These are phyloP conservation scores for Lentinula detonsa DNA, from an alignment of 768 basidiomycete species.

Conservation along the genomic window DNA sequence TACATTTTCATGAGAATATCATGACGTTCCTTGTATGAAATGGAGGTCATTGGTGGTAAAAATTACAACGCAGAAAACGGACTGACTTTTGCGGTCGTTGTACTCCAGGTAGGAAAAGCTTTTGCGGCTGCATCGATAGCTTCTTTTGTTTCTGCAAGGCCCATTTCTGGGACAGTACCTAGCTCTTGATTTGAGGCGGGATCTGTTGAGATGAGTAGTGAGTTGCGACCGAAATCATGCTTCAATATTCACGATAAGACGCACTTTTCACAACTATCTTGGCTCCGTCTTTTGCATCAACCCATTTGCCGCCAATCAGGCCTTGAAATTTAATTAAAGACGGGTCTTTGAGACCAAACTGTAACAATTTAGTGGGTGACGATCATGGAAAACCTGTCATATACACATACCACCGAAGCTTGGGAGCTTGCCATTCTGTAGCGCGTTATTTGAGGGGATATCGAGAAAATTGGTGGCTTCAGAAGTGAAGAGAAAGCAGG, in stretches of 20 bases:
- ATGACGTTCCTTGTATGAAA: slow-evolving; percentile 56
- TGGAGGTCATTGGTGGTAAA: background rate
- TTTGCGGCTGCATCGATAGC: slow-evolving; percentile 79
- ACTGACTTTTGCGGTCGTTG: slow-evolving; percentile 78
- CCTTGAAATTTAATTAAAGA: slow-evolving; percentile 70
- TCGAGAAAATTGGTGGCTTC: background rate
- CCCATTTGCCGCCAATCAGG: slow-evolving; percentile 82
- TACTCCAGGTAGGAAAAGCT: slow-evolving; percentile 83
- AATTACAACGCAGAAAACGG: background rate
- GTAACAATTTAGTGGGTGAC: background rate
- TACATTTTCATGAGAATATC: slow-evolving; percentile 79
- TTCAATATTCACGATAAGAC: slow-evolving; percentile 18
- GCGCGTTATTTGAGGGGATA: background rate
- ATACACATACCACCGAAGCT: slow-evolving; percentile 17
- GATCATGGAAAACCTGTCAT: background rate
- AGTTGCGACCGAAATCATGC: background rate
- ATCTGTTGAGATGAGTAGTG: slow-evolving; percentile 39
- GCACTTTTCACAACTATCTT: slow-evolving; percentile 73
- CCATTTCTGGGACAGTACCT: slow-evolving; percentile 89
- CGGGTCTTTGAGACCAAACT: slow-evolving; percentile 78
- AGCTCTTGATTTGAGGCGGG: slow-evolving; percentile 82
- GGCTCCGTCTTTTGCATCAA: slow-evolving; percentile 68
- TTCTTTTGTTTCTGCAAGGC: slow-evolving; percentile 70
- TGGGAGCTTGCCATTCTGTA: slow-evolving; percentile 58
- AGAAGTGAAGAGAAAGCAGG: background rate